Conservation (phyloP, 257 asterid genomes). For the Pogostemon cablin region DNA sequence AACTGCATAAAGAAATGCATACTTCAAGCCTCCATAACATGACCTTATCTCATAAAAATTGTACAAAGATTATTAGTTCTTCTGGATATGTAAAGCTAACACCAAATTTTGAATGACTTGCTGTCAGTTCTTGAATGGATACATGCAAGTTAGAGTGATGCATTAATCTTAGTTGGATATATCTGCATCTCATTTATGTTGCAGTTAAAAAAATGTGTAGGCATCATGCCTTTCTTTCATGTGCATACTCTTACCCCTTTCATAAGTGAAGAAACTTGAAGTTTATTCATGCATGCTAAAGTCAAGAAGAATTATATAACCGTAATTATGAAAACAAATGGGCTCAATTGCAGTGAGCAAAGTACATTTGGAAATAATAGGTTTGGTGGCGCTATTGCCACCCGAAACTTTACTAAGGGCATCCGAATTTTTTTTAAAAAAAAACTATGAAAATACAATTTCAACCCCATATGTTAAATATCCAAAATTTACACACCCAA, state of each 20-base stretch:
- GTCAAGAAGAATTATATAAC: not conserved
- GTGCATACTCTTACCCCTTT: conserved; percentile 17
- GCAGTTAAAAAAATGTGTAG: conserved; percentile 15
- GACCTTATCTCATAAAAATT: conserved; percentile 23
- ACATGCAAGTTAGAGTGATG: conserved; percentile 12
- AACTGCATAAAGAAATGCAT: conserved; percentile 49
- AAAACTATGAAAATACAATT: no score
- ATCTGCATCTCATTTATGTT: not conserved
- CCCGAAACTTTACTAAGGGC: no score
- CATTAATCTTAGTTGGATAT: conserved; percentile 19
- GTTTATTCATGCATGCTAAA: not conserved
- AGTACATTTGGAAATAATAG: conserved; percentile 1
- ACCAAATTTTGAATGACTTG: conserved; percentile 9
- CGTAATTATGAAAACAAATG: conserved; percentile 15
- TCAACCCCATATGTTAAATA: no score
- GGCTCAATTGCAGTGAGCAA: not conserved
- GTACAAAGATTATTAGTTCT: conserved; percentile 9
- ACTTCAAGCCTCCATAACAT: conserved; percentile 30
- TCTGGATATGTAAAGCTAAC: conserved; percentile 8
- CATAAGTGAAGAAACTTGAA: conserved; percentile 12
- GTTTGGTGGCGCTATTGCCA: no score
- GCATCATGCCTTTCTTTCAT: conserved; percentile 25
- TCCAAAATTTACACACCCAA: no score
- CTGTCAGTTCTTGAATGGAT: conserved; percentile 4
- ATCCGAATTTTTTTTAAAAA: no score